These are phyloP conservation scores for Boletus subparvulus DNA, from an alignment of 768 basidiomycete species.

Conservation along the genomic window DNA sequence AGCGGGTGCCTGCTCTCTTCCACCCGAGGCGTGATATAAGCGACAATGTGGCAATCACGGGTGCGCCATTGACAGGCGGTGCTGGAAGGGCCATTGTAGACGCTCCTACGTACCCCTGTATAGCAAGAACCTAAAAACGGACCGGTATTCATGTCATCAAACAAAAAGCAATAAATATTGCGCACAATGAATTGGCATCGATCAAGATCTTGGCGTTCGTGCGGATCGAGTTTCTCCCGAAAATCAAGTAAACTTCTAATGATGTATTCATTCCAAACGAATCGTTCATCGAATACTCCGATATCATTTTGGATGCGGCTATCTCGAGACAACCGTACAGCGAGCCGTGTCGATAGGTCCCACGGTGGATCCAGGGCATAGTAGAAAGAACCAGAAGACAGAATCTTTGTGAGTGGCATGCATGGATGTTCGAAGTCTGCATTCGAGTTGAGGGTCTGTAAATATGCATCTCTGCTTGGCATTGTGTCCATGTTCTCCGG, in stretches of 20 bases:
- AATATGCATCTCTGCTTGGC: constrained; percentile 45
- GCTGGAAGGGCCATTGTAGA: constrained; percentile 75
- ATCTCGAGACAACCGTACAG: constrained; percentile 62
- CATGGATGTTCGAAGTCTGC: constrained; percentile 89
- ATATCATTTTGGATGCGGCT: constrained; percentile 45
- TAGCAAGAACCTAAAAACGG: constrained; percentile 67
- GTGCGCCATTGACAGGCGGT: constrained; percentile 72
- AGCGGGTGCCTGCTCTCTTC: constrained; percentile 95
- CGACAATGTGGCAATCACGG: constrained; percentile 69
- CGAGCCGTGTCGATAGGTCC: constrained; percentile 86
- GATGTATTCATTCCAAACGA: constrained; percentile 95
- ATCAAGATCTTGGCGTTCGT: constrained; percentile 76
- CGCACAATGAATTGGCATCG: constrained; percentile 80
- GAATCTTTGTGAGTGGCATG: constrained; percentile 81
- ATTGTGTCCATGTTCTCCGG: constrained; percentile 54
- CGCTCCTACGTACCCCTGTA: constrained; percentile 92
- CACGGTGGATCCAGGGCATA: constrained; percentile 80
- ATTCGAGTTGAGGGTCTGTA: constrained; percentile 39
- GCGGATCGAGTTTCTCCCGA: constrained; percentile 68
- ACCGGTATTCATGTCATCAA: constrained; percentile 3
- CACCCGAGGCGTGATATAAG: constrained; percentile 88
- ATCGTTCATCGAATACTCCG: constrained; percentile 74
- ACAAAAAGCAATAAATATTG: constrained; percentile 18
- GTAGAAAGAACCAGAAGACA: constrained; percentile 92
- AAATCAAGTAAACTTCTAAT: constrained; percentile 87